Conservation (phyloP, 257 asterid species). For the Rubia yunnanensis region DNA sequence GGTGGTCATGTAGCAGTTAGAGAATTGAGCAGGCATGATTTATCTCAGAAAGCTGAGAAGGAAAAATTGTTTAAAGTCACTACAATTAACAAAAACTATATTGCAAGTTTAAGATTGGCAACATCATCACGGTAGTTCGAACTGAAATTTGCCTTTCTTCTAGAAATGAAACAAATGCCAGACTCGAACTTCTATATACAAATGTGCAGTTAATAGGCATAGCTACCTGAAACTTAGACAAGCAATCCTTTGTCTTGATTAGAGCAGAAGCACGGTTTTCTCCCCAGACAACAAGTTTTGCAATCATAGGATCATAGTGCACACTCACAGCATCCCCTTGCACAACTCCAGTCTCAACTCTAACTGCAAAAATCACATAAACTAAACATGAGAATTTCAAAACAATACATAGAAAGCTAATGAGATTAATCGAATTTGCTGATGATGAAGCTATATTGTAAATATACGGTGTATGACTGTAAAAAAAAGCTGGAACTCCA, state of each 20-base stretch:
- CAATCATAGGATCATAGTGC: slow-evolving; percentile 99
- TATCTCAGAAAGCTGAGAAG: background rate
- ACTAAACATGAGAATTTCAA: slow-evolving; percentile 2
- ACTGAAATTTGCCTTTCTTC: background rate
- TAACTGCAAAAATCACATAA: slow-evolving; percentile 36
- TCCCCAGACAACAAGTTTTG: slow-evolving; percentile 98
- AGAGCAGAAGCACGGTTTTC: slow-evolving; percentile 74
- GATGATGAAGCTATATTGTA: background rate
- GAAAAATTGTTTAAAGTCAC: background rate
- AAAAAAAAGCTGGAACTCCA: background rate
- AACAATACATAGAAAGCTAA: background rate
- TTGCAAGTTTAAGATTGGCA: background rate
- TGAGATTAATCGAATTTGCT: background rate
- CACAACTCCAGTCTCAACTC: slow-evolving; percentile 97
- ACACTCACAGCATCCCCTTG: slow-evolving; percentile 95
- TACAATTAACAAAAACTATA: background rate
- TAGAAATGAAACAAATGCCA: background rate
- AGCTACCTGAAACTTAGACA: slow-evolving; percentile 79
- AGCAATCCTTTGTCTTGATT: slow-evolving; percentile 77
- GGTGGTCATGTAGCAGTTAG: background rate
- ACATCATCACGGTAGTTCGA: background rate
- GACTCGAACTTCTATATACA: background rate
- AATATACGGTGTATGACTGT: background rate
- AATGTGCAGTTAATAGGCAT: background rate
- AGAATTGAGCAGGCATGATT: background rate